A percentile compares a stretch with the other conserved stretches of the same genome.
These are phyloP conservation scores for Oligophagozyma castellii DNA, from an alignment of 1,139 yeast genomes.

Conservation along the genomic window DNA sequence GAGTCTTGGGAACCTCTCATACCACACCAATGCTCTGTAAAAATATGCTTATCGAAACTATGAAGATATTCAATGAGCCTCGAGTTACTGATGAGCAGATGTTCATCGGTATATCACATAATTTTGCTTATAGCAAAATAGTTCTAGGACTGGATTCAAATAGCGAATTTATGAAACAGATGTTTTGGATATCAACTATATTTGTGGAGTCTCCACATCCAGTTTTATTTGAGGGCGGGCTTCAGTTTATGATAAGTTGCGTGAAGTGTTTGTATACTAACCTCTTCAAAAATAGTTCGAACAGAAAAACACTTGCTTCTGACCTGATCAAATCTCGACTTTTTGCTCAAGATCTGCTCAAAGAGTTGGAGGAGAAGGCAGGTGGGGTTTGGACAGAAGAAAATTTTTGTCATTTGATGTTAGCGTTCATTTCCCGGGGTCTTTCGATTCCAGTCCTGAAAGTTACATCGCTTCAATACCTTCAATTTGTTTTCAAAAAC, in stretches of 20 bases:
- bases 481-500: constrained; percentile 37
- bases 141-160: constrained; percentile 45
- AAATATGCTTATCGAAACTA: constrained; percentile 19
- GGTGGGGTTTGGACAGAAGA: constrained; percentile 31
- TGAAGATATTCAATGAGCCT: constrained; percentile 28
- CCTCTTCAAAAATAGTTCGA: constrained; percentile 9
- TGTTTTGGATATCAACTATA: constrained; percentile 51
- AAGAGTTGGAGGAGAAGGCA: constrained; percentile 31
- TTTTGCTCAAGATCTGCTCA: constrained; percentile 30
- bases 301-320: constrained; percentile 5
- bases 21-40: constrained; percentile 45
- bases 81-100: constrained; percentile 22
- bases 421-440: constrained; percentile 48
- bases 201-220: constrained; percentile 29
- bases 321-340: constrained; percentile 22
- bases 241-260: constrained; percentile 29
- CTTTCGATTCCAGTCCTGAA: constrained; percentile 48
- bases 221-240: constrained; percentile 43
- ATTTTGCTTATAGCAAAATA: constrained; percentile 42
- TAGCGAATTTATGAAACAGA: constrained; percentile 40
- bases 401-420: constrained; percentile 44
- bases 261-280: constrained; percentile 19
- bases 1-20: constrained; percentile 52
- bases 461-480: constrained; percentile 37
- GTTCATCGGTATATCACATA: constrained; percentile 27